Evolutionary conservation across 2,329 filamentous ascomycete genomes (phyloP).

Genomic region (Allantophomopsis cytisporea): DNA sequence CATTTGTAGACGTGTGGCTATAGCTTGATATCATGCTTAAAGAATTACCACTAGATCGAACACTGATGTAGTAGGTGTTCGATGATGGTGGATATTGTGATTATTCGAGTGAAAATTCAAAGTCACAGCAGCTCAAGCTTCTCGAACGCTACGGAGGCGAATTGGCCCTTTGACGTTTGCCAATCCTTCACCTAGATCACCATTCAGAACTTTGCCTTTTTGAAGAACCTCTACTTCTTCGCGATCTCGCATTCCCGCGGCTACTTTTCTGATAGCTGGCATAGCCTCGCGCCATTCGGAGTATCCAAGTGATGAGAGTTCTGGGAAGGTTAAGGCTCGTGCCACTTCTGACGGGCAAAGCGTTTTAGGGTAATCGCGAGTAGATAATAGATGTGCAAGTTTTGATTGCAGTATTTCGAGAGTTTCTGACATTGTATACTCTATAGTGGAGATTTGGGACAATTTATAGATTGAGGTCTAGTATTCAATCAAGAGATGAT

Average conservation of each 20-base stretch:
- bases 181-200: conserved; percentile 3
- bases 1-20: too few relatives aligned
- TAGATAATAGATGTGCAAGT: conserved; percentile 1
- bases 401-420: not conserved
- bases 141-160: not conserved
- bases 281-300: conserved; percentile 4
- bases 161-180: conserved; percentile 3
- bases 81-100: too few relatives aligned
- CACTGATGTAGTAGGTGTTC: too few relatives aligned
- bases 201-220: conserved; percentile 3
- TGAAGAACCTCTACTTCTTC: conserved; percentile 5
- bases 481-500: not conserved
- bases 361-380: conserved; percentile 3
- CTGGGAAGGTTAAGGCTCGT: conserved; percentile 1
- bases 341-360: conserved; percentile 8
- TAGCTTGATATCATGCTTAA: too few relatives aligned
- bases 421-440: too few relatives aligned
- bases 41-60: too few relatives aligned
- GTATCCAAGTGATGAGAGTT: not conserved
- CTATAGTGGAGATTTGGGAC: not conserved
- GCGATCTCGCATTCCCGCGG: conserved; percentile 3
- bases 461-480: not conserved
- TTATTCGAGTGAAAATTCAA: too few relatives aligned
- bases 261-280: conserved; percentile 2
- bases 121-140: too few relatives aligned